These are phyloP conservation scores for Penicillium riverlandense DNA, from an alignment of 495 filamentous ascomycete genomes.

Conservation along the genomic window DNA sequence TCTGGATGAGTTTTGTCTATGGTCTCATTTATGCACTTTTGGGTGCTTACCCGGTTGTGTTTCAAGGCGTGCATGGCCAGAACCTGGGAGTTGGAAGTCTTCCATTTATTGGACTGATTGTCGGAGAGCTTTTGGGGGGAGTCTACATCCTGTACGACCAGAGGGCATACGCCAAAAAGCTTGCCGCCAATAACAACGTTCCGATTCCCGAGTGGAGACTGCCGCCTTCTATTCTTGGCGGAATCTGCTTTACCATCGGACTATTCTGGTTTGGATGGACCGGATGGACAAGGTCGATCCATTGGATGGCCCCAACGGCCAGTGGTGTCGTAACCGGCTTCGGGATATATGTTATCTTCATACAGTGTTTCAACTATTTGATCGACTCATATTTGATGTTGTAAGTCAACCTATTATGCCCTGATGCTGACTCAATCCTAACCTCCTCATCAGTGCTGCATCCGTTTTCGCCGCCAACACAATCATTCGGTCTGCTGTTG, in stretches of 20 bases:
- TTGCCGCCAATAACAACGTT: slow-evolving; percentile 25
- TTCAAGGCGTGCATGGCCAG: slow-evolving; percentile 30
- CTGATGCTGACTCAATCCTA: background rate
- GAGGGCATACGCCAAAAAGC: slow-evolving; percentile 20
- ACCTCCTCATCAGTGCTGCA: slow-evolving; percentile 49
- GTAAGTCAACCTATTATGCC: slow-evolving; percentile 31
- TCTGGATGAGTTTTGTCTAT: slow-evolving; percentile 43
- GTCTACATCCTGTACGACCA: slow-evolving; percentile 19
- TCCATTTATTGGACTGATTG: slow-evolving; percentile 33
- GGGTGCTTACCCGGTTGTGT: slow-evolving; percentile 34
- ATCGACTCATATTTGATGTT: slow-evolving; percentile 55
- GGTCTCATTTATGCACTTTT: slow-evolving; percentile 38
- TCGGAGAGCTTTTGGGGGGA: slow-evolving; percentile 29
- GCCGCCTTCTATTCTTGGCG: slow-evolving; percentile 42
- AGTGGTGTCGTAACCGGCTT: slow-evolving; percentile 27
- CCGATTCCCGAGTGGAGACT: slow-evolving; percentile 31
- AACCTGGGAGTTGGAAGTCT: slow-evolving; percentile 31
- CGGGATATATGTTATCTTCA: slow-evolving; percentile 30
- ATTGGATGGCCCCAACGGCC: slow-evolving; percentile 33
- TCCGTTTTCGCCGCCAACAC: slow-evolving; percentile 91
- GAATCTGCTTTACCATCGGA: slow-evolving; percentile 41
- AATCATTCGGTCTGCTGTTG: slow-evolving; percentile 71
- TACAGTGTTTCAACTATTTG: slow-evolving; percentile 34
- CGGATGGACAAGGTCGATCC: slow-evolving; percentile 24
- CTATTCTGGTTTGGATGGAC: slow-evolving; percentile 47